These are phyloP conservation scores for Trichodelitschia bisporula DNA, from an alignment of 495 filamentous ascomycete genomes.

Conservation along the genomic window DNA sequence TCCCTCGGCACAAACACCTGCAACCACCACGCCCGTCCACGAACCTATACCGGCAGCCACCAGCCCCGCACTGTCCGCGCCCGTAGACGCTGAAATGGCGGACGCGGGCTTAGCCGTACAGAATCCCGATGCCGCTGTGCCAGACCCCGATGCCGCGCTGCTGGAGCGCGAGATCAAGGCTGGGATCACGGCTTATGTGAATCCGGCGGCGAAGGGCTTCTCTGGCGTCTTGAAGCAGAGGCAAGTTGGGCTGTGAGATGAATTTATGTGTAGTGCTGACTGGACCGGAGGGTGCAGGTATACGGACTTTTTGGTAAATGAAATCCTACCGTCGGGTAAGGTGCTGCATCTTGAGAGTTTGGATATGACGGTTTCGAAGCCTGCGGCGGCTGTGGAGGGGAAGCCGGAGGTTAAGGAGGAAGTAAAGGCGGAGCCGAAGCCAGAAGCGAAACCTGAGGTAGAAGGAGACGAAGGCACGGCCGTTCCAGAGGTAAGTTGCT, in stretches of 20 bases:
- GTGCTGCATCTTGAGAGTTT: slow-evolving; percentile 45
- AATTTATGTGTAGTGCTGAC: background rate
- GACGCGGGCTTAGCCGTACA: too few relatives aligned
- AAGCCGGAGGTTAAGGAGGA: background rate
- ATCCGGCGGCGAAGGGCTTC: background rate
- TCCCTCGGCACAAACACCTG: too few relatives aligned
- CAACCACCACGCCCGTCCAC: too few relatives aligned
- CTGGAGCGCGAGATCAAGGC: background rate
- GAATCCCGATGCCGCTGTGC: too few relatives aligned
- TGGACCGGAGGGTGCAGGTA: slow-evolving; percentile 26
- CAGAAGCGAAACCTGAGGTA: too few relatives aligned
- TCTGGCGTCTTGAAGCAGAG: background rate
- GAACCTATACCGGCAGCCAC: too few relatives aligned
- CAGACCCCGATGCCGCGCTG: too few relatives aligned
- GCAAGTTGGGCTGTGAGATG: background rate
- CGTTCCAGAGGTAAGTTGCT: too few relatives aligned
- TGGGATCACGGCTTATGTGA: background rate
- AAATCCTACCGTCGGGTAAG: slow-evolving; percentile 54
- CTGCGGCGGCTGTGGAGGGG: background rate
- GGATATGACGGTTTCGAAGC: background rate
- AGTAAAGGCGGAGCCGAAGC: background rate
- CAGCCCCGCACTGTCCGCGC: too few relatives aligned
- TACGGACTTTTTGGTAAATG: slow-evolving; percentile 89
- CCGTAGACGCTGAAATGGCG: too few relatives aligned
- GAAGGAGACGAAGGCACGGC: too few relatives aligned